Evolutionary conservation across 2,329 filamentous ascomycete genomes (phyloP).

Genomic region (Fusarium brachygibbosum): DNA sequence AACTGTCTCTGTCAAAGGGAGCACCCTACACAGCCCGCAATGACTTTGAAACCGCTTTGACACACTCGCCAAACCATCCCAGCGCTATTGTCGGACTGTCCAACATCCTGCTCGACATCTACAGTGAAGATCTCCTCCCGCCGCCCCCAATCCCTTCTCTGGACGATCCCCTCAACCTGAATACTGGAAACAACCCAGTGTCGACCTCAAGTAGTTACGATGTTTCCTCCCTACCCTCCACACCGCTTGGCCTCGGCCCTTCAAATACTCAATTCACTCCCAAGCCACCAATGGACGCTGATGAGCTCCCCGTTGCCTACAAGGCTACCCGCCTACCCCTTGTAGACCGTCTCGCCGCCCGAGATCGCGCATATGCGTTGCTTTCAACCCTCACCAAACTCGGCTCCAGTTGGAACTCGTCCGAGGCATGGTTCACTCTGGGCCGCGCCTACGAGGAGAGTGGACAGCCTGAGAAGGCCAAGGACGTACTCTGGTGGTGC

Average conservation of each 20-base stretch:
- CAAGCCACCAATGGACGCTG: conserved; percentile 50
- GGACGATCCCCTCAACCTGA: conserved; percentile 34
- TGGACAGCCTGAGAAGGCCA: conserved; percentile 87
- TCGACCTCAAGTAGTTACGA: conserved; percentile 17
- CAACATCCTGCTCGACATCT: conserved; percentile 88
- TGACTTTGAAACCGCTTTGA: conserved; percentile 85
- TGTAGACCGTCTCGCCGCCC: conserved; percentile 86
- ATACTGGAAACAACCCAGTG: conserved; percentile 3
- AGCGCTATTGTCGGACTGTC: conserved; percentile 85
- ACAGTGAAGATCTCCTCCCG: conserved; percentile 76
- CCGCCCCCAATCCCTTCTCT: conserved; percentile 66
- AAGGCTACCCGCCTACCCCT: conserved; percentile 75
- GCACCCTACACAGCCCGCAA: conserved; percentile 77
- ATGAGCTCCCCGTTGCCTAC: conserved; percentile 65
- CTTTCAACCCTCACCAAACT: conserved; percentile 86
- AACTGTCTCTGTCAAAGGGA: conserved; percentile 73
- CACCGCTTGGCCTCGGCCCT: conserved; percentile 62
- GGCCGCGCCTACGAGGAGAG: conserved; percentile 90
- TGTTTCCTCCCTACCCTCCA: conserved; percentile 55
- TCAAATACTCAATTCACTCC: conserved; percentile 35
- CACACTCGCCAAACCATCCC: conserved; percentile 83
- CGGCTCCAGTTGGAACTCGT: conserved; percentile 88
- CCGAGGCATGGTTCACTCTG: conserved; percentile 93
- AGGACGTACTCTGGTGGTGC: conserved; percentile 96
- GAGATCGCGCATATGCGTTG: conserved; percentile 89